Conservation (phyloP, 2,329 filamentous ascomycete species). For the Fusarium protoensiforme region DNA sequence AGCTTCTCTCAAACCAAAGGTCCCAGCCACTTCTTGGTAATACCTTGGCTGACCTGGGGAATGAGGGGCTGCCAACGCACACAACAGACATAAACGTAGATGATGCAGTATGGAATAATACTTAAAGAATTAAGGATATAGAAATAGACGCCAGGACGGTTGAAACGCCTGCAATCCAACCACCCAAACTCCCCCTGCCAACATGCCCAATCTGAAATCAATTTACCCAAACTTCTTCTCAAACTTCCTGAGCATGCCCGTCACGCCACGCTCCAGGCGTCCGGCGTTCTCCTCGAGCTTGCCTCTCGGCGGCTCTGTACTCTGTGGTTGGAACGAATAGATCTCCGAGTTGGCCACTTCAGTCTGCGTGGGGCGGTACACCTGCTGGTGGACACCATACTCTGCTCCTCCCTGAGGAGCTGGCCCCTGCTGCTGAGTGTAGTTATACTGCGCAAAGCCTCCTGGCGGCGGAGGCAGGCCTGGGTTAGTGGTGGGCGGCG, state of each 20-base stretch:
- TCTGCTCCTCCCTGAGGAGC: constrained; percentile 48
- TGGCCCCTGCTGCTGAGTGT: constrained; percentile 44
- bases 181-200: constrained; percentile 25
- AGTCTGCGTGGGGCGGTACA: constrained; percentile 74
- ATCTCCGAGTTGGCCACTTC: constrained; percentile 58
- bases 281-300: constrained; percentile 74
- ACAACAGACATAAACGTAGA: not conserved
- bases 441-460: constrained; percentile 67
- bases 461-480: constrained; percentile 58
- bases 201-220: not conserved
- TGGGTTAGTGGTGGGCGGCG: constrained; percentile 50
- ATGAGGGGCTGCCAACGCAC: not conserved
- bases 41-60: not conserved
- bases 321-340: constrained; percentile 55
- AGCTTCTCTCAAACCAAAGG: not conserved
- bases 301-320: constrained; percentile 54
- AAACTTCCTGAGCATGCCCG: constrained; percentile 79
- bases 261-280: constrained; percentile 75
- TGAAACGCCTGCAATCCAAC: not conserved
- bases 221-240: constrained; percentile 76
- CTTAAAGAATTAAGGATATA: constrained; percentile 16
- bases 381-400: constrained; percentile 74
- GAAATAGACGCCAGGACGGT: constrained; percentile 5
- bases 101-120: not conserved
- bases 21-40: not conserved